Conservation (phyloP, 495 filamentous ascomycete species). For the Podospora didyma region DNA sequence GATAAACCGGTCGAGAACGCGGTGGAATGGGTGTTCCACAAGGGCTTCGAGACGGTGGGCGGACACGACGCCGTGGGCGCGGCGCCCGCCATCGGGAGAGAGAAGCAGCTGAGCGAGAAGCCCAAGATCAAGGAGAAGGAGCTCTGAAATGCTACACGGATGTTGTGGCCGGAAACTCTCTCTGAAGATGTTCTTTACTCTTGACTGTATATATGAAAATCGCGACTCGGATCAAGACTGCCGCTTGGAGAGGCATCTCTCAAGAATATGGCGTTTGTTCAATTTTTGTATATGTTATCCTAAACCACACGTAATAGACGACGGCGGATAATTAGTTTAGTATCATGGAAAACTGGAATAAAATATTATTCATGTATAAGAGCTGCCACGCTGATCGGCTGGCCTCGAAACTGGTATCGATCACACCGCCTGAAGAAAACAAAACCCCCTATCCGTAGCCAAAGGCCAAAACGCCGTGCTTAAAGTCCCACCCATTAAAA, state of each 20-base stretch:
- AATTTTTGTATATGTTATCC: too few relatives aligned
- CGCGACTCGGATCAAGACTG: conserved; percentile 1
- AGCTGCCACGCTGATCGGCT: too few relatives aligned
- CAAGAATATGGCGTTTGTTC: too few relatives aligned
- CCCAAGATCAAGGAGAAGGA: conserved; percentile 57
- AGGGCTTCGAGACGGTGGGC: conserved; percentile 64
- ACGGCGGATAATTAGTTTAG: too few relatives aligned
- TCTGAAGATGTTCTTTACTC: conserved; percentile 25
- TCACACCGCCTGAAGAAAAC: too few relatives aligned
- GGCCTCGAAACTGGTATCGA: too few relatives aligned
- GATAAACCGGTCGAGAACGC: conserved; percentile 90
- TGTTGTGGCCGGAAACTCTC: too few relatives aligned
- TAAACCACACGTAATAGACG: too few relatives aligned
- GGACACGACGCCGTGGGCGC: conserved; percentile 57
- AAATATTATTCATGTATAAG: too few relatives aligned
- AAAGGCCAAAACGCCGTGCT: conserved; percentile 22
- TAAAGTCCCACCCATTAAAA: too few relatives aligned
- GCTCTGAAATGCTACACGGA: conserved; percentile 25
- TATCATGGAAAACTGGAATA: too few relatives aligned
- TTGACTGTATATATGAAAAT: not conserved
- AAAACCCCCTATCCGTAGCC: too few relatives aligned
- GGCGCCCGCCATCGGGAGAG: conserved; percentile 48
- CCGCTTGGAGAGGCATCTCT: not conserved
- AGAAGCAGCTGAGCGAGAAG: conserved; percentile 47
- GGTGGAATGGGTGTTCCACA: conserved; percentile 85